Evolutionary conservation across 169 alveolate genomes (phyloP).

Genomic region (Plasmodium ovale): DNA sequence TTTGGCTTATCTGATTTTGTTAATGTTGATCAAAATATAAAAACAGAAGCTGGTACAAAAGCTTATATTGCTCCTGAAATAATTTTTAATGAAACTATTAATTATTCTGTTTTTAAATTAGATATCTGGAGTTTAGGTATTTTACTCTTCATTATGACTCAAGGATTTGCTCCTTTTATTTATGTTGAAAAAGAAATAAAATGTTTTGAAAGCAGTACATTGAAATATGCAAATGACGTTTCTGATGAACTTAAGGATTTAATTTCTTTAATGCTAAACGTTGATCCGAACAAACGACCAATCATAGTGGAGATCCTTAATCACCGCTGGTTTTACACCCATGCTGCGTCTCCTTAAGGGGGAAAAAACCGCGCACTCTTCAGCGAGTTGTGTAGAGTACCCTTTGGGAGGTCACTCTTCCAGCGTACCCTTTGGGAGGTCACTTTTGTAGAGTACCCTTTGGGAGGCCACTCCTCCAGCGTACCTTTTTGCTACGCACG

Average conservation of each 20-base stretch:
- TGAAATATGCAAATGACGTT: conserved; percentile 40
- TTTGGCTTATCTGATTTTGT: conserved; percentile 79
- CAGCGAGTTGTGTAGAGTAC: background rate
- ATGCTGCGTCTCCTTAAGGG: background rate
- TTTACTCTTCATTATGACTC: conserved; percentile 82
- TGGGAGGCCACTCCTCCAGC: no score
- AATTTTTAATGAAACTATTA: conserved; percentile 77
- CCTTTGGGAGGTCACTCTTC: no score
- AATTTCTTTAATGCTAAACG: conserved; percentile 63
- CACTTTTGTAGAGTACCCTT: no score
- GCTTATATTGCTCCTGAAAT: conserved; percentile 85
- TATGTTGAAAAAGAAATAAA: conserved; percentile 80
- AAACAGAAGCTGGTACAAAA: conserved; percentile 83
- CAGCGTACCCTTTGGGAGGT: no score
- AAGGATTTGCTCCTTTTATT: conserved; percentile 92
- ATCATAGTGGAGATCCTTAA: conserved; percentile 62
- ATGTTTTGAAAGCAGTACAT: conserved; percentile 40
- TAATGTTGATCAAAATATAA: conserved; percentile 77
- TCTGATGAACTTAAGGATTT: conserved; percentile 62
- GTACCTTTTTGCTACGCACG: no score
- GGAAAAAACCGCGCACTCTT: background rate
- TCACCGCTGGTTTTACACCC: conserved; percentile 39
- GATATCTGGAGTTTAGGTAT: conserved; percentile 84
- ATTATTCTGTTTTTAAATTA: conserved; percentile 79
- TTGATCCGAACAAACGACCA: conserved; percentile 68